These are phyloP conservation scores for Macrotyloma uniflorum DNA, from an alignment of 306 rosid species.

Conservation along the genomic window DNA sequence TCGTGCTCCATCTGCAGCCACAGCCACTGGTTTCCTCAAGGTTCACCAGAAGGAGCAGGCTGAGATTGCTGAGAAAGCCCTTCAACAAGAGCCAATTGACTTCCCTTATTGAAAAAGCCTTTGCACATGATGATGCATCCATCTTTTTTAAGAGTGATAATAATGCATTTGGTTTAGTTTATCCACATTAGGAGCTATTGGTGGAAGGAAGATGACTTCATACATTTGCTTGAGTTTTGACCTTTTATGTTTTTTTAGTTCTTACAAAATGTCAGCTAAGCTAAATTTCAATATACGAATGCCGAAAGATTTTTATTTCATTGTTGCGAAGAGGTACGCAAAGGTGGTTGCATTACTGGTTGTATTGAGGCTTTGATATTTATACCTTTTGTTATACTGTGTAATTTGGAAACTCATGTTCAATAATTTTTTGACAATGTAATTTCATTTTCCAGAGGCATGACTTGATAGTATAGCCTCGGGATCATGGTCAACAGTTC, in stretches of 20 bases:
- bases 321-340: conserved; percentile 11
- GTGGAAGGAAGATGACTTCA: conserved; percentile 33
- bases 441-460: conserved; percentile 7
- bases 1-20: conserved; percentile 91
- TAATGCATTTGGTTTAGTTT: neutral
- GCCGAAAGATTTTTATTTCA: neutral
- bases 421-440: conserved; percentile 31
- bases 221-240: conserved; percentile 28
- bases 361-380: neutral
- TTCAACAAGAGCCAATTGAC: conserved; percentile 65
- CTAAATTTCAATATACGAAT: conserved; percentile 24
- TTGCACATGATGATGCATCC: neutral
- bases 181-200: conserved; percentile 9
- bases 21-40: conserved; percentile 84
- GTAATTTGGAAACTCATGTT: conserved; percentile 19
- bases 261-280: conserved; percentile 1
- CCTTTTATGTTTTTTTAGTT: neutral
- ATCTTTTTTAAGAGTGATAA: neutral
- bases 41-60: conserved; percentile 88
- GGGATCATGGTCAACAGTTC: neutral
- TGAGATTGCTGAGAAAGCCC: conserved; percentile 77
- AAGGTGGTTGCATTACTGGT: conserved; percentile 21
- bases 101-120: conserved; percentile 41
- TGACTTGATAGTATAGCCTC: neutral
- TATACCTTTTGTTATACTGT: neutral